phyloP scores from a whole-genome alignment of 345 rosid genomes.

The Acer campestre region DNA sequence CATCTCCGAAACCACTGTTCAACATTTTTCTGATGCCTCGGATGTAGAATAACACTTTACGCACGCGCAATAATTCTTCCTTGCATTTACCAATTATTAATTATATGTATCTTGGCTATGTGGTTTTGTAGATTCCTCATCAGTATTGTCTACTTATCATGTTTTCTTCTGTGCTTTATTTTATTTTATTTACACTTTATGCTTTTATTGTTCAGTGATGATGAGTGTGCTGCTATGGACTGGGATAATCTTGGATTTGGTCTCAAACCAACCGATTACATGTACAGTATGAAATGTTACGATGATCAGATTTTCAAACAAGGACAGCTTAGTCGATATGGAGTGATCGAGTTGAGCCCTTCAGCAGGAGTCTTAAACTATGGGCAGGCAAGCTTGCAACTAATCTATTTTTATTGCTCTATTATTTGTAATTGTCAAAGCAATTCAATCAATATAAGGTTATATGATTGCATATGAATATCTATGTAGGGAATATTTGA shows the following conservation, averaged over 20 bases:
- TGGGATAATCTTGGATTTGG: constrained; percentile 89
- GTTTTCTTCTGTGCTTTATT: background rate
- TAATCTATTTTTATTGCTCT: background rate
- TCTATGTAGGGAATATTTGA: constrained; percentile 62
- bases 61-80: too few species aligned
- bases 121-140: too few species aligned
- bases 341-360: constrained; percentile 74
- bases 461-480: background rate
- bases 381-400: constrained; percentile 66
- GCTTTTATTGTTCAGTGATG: constrained; percentile 22
- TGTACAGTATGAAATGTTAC: constrained; percentile 69
- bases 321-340: constrained; percentile 56
- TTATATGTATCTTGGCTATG: too few species aligned
- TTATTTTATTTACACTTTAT: background rate
- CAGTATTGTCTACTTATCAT: background rate
- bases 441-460: background rate
- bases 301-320: constrained; percentile 42
- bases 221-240: constrained; percentile 68
- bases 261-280: constrained; percentile 62
- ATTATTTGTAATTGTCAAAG: too few species aligned
- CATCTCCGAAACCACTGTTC: too few species aligned
- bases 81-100: too few species aligned
- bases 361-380: constrained; percentile 80
- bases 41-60: too few species aligned
- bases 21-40: too few species aligned